These are phyloP conservation scores for Porphyrellus cyaneotinctus DNA, from an alignment of 768 basidiomycete species.

Conservation along the genomic window DNA sequence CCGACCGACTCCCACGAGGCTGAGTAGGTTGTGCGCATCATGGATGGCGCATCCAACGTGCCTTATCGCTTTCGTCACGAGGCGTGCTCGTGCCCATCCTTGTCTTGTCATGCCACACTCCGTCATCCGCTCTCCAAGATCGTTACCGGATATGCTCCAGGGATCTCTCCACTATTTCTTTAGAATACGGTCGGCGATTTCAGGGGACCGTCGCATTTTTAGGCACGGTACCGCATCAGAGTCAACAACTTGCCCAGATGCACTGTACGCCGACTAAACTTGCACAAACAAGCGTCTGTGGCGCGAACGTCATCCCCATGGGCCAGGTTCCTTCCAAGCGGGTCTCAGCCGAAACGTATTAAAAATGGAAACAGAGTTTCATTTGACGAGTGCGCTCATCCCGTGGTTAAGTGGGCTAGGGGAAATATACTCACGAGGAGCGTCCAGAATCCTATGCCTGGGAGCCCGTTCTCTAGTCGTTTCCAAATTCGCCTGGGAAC, in stretches of 20 bases:
- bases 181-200: not conserved
- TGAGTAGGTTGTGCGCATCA: not conserved
- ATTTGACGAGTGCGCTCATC: not conserved
- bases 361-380: constrained; percentile 22
- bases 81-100: not conserved
- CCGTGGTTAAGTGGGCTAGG: constrained; percentile 4
- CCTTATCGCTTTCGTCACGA: not conserved
- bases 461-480: constrained; percentile 15
- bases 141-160: not conserved
- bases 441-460: constrained; percentile 17
- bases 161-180: not conserved
- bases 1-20: constrained; percentile 8
- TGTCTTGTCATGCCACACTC: not conserved
- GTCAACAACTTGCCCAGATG: too few relatives aligned
- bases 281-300: not conserved
- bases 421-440: constrained; percentile 17
- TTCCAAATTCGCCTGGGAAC: constrained; percentile 20
- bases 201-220: not conserved
- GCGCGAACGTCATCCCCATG: not conserved
- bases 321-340: not conserved
- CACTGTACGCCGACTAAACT: too few relatives aligned
- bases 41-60: not conserved
- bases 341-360: not conserved
- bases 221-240: constrained; percentile 17
- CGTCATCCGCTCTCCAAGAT: not conserved